Base-by-base conservation (phyloP, 306 rosid species). In the Crataegus laevigata region DNA sequence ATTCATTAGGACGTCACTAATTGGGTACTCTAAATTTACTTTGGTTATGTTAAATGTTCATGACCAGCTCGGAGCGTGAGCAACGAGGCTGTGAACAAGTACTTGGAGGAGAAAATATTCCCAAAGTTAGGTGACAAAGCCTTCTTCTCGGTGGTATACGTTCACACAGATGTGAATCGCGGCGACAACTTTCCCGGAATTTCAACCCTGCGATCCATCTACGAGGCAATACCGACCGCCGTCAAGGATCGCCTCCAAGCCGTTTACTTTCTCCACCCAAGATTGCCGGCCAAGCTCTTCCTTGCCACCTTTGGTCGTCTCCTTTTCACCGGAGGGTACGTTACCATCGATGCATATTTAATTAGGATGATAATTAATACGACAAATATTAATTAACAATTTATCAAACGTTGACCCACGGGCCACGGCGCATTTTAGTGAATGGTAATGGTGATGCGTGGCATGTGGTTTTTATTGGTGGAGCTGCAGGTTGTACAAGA, bases 271-370 rank as follows among this genome's bases (percentile, higher is more conserved):
- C 78, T 81, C 43, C 87, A 84, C 58, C 80, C 87, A 0, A 83
- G 73, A 1, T 36, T 84, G 26, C 82, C 70, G 77, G 28, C 87
- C 73, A 71, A 80, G 8, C 70, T 84, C 69, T 77, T 84, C 78
- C 75, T 84, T 7, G 80, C 85, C 85, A 78, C 87, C 65, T 70
- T 77, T 30, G 87, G 87, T 15, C 82, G 82, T 51, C 32, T 84
- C 22, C 42, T 76, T 17, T 80, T 77, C 78, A 74, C 43, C 40
- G 80, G 80, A 55, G 78, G 80, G 87, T 84, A 77, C 52, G 7
- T 47, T 36, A 36, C 40, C 25, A 21, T n/a, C 61, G 13, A 55
- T n/a, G 13, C 61, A 55, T 3, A n/a, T 55, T 9, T 55, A 55
- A n/a, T 55, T 22, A 55, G 17, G 18, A 47, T 15, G 52, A 17